Base-by-base conservation (phyloP, 2,329 filamentous ascomycete genomes). In the Scolecobasidium constrictum region DNA sequence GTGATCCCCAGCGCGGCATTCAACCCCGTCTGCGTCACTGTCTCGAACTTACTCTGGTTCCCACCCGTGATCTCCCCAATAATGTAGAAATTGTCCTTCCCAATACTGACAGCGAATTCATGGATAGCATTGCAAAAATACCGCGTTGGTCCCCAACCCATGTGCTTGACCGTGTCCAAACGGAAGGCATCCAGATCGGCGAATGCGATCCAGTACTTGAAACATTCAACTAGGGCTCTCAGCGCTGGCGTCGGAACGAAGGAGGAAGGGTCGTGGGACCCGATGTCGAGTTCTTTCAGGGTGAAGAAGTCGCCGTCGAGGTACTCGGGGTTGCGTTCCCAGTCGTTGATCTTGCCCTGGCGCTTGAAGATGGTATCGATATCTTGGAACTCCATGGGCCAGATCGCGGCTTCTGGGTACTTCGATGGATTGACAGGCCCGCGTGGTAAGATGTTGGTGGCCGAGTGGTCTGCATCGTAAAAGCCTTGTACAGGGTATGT, bases 181-280 rank as follows among this genome's bases (percentile, higher is more conserved):
- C 51, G 46, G 35, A 48, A 53, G 1, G 50, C 51, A 22, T 53
- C 35, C 7, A 46, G 12, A 31, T 53, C 51, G 5, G 49, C 46
- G 35, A 45, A 50, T 7, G 50, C 51, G 19, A 53, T 52, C 51
- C 52, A 54, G 44, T 49, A 54, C 26, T 52, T 52, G 44, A 53
- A 54, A 6, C 47, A 47, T 18, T 47, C 38, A 38, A 39, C 43
- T n/a, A 54, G 44, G 4, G 48, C 43, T 16, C 44, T 28, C 11
- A 54, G 47, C 3, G 52, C 46, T 4, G 40, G 19, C 21, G 44
- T 50, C 5, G 52, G 43, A 9, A 15, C 34, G 35, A 53, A 53
- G 20, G 12, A 17, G 21, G 52, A 46, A 4, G 43, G 19, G 12
- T 22, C 17, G 36, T 43, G 40, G 18, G 40, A 4, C 6, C 51